Conservation (phyloP, 441 rosid genomes). For the Viola pubescens region DNA sequence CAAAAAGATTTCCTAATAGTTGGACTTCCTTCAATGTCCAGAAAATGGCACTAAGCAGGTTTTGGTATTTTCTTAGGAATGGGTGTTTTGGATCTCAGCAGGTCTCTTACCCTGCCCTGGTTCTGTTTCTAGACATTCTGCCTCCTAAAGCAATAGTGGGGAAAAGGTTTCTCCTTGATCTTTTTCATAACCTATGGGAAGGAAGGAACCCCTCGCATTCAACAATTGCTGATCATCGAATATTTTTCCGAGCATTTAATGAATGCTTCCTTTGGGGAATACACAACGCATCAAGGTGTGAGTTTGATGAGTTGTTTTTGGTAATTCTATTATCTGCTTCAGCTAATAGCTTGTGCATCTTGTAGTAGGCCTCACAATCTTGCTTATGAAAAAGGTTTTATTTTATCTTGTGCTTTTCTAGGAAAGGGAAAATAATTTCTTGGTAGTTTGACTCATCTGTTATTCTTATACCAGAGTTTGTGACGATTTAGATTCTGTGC, state of each 20-base stretch:
- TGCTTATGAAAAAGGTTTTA: not conserved
- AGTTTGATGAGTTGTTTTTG: constrained; percentile 14
- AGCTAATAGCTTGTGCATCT: too few species aligned
- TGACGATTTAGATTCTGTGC: constrained; percentile 38
- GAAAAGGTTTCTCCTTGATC: constrained; percentile 63
- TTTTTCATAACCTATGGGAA: constrained; percentile 70
- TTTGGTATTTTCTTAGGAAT: constrained; percentile 87
- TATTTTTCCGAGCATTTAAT: constrained; percentile 58
- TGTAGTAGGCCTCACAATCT: not conserved
- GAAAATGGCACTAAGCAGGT: constrained; percentile 49
- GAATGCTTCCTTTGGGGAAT: constrained; percentile 89
- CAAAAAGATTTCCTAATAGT: too few species aligned
- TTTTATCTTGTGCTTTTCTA: too few species aligned
- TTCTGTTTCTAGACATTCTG: constrained; percentile 60
- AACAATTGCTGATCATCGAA: constrained; percentile 38
- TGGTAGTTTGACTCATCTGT: constrained; percentile 18
- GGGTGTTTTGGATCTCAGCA: too few species aligned
- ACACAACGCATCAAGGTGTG: constrained; percentile 62
- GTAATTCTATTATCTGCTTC: constrained; percentile 11
- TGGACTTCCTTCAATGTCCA: constrained; percentile 64
- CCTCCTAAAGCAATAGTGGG: constrained; percentile 50
- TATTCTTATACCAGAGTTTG: constrained; percentile 55
- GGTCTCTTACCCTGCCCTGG: constrained; percentile 84
- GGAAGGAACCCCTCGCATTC: constrained; percentile 59
- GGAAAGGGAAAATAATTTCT: too few species aligned